Conservation (phyloP, 768 basidiomycete genomes). For the Auriscalpium microsporum region DNA sequence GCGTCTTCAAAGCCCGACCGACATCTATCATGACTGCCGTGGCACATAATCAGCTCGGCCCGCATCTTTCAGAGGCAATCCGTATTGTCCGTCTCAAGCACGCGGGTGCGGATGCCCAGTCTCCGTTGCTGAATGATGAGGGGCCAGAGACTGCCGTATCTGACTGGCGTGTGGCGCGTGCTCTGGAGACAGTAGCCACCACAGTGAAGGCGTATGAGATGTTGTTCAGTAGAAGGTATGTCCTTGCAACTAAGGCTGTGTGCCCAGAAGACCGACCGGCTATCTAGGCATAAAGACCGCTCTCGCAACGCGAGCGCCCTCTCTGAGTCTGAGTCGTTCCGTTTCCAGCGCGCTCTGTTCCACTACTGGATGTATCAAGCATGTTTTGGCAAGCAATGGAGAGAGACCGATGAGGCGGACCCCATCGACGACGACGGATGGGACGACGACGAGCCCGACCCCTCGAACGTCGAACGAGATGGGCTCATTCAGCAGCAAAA, state of each 20-base stretch:
- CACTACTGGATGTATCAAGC: neutral
- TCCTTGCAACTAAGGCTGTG: neutral
- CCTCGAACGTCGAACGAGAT: neutral
- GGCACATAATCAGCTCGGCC: neutral
- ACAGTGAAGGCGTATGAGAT: neutral
- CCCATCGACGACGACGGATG: neutral
- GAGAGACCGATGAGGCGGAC: neutral
- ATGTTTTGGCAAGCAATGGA: neutral
- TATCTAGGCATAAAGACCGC: neutral
- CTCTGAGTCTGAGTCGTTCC: neutral
- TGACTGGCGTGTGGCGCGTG: neutral
- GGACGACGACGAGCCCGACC: neutral
- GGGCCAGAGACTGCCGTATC: neutral
- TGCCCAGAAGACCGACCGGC: neutral
- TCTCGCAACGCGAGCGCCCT: neutral
- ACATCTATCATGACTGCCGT: neutral
- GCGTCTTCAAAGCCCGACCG: neutral
- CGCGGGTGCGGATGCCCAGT: neutral
- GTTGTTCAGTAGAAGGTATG: neutral
- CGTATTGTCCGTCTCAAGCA: neutral
- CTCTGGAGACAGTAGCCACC: neutral
- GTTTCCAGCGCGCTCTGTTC: neutral
- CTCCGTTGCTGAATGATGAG: neutral
- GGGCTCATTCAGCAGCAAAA: neutral
- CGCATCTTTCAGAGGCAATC: neutral